Percentiles rank a stretch among this genome's conserved stretches.
Conservation (phyloP, 768 basidiomycete species). For the Rhodocollybia butyracea region DNA sequence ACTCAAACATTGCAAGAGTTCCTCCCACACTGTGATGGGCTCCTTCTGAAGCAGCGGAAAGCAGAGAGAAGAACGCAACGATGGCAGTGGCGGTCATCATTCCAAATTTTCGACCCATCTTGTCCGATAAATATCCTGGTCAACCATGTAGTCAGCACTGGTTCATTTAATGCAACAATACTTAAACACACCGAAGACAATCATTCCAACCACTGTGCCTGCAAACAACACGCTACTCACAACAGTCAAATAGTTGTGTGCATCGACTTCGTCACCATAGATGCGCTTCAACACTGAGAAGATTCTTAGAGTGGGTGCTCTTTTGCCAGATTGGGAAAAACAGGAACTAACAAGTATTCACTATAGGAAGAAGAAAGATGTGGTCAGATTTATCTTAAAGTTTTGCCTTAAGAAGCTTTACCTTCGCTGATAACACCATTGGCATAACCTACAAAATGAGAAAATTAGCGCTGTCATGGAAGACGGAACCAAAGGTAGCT, state of each 20-base stretch:
- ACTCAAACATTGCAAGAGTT: constrained; percentile 71
- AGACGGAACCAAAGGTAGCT: not conserved
- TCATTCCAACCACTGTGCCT: constrained; percentile 81
- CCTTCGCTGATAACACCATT: constrained; percentile 78
- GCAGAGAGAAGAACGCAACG: constrained; percentile 77
- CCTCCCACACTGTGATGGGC: constrained; percentile 69
- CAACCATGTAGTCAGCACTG: not conserved
- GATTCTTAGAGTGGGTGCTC: constrained; percentile 3
- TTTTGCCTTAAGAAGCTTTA: constrained; percentile 30
- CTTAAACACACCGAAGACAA: constrained; percentile 52
- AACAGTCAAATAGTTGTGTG: constrained; percentile 57
- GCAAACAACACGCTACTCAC: constrained; percentile 76
- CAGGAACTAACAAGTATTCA: constrained; percentile 57
- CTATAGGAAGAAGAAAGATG: constrained; percentile 29
- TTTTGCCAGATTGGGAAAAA: not conserved
- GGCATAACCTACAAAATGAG: constrained; percentile 58
- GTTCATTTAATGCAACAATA: not conserved
- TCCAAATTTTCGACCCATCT: constrained; percentile 82
- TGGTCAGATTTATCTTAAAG: not conserved
- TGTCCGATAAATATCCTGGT: constrained; percentile 73
- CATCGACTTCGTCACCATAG: constrained; percentile 56
- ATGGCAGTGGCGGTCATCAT: constrained; percentile 88
- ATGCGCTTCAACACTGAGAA: constrained; percentile 62
- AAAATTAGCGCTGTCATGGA: not conserved
- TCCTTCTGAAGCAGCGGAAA: constrained; percentile 82